A percentile compares a stretch with the other conserved stretches of the same genome.
Evolutionary conservation across 78 protist species (phyloP).

Genomic region (Protostelium mycophagum): DNA sequence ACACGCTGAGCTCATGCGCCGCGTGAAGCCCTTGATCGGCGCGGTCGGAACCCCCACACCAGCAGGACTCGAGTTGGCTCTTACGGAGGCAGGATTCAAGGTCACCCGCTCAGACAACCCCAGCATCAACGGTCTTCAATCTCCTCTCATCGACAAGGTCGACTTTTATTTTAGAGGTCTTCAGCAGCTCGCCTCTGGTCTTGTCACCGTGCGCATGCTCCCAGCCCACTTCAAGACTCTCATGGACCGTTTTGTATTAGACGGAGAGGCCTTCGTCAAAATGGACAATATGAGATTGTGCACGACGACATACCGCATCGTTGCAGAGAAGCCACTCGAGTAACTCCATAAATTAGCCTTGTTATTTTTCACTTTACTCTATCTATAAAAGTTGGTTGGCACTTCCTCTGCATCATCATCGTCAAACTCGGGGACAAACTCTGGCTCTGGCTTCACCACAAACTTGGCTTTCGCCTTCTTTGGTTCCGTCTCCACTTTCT

Average conservation of each 20-base stretch:
- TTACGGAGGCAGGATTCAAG: not conserved
- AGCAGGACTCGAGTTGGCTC: not conserved
- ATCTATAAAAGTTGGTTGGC: not conserved
- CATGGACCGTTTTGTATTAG: not conserved
- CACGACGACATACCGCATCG: not conserved
- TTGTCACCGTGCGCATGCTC: not conserved
- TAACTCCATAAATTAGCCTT: too few species aligned
- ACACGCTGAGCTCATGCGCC: conserved; percentile 5
- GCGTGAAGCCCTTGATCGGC: not conserved
- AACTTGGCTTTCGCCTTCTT: not conserved
- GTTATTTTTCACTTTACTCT: too few species aligned
- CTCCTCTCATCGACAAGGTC: not conserved
- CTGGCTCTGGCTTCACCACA: not conserved
- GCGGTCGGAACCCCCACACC: not conserved
- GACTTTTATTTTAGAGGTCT: not conserved
- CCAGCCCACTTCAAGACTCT: not conserved
- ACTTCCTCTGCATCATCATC: not conserved
- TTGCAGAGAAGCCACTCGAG: not conserved
- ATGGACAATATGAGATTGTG: not conserved
- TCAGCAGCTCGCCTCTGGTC: not conserved
- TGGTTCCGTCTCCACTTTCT: not conserved
- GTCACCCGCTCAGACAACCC: conserved; percentile 2
- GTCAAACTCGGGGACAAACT: not conserved
- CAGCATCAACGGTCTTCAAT: conserved; percentile 2
- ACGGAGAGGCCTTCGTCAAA: conserved; percentile 5